Evolutionary conservation across 345 rosid genomes (phyloP), one percentile per base, ranked within the genome.

Genomic region (Arabidopsis thaliana): DNA sequence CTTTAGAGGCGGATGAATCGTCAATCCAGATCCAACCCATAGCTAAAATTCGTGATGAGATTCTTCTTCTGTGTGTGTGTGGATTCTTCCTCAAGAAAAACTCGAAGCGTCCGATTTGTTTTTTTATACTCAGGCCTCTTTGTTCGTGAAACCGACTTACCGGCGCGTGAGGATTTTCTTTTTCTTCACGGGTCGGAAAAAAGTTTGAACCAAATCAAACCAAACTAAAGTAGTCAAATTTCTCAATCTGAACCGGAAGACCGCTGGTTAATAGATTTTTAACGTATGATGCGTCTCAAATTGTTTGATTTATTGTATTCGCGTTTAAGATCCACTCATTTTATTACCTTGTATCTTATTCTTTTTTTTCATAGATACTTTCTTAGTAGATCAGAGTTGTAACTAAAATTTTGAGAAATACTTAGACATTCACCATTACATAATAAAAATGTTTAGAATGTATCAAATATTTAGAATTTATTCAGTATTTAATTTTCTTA

Each of bases 21-120:
- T 83, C 85, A 53, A 74, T 68, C 95, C 91, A 86, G 7, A 85
- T 87, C 91, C 90, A 86, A 48, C 91, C 91, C 95, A 89, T 89
- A 16, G 10, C 74, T 32, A 60, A 52, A 60, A 12, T 10, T 41
- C 30, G 38, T 9, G 30, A 32, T 66, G 80, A 77, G 71, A 55
- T 64, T 75, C 55, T 16, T 65, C 22, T 44, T 14, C 20, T 16
- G 20, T 42, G 4, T 50, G 51, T 49, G 48, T 50, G 16, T 58
- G 5, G 58, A 69, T 76, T 62, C 62, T 70, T 63, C 70, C 53
- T 28, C 75, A 37, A 44, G 60, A 25, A 73, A 44, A 16, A 56
- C 11, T 16, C 22, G 20, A 13, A 38, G 42, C 60, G 20, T 49
- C 53, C 12, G 11, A 49, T 49, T 5, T 48, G 25, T 4, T 7